These are phyloP conservation scores for Termitomyces sp. DNA, from an alignment of 768 basidiomycete species.

Conservation along the genomic window DNA sequence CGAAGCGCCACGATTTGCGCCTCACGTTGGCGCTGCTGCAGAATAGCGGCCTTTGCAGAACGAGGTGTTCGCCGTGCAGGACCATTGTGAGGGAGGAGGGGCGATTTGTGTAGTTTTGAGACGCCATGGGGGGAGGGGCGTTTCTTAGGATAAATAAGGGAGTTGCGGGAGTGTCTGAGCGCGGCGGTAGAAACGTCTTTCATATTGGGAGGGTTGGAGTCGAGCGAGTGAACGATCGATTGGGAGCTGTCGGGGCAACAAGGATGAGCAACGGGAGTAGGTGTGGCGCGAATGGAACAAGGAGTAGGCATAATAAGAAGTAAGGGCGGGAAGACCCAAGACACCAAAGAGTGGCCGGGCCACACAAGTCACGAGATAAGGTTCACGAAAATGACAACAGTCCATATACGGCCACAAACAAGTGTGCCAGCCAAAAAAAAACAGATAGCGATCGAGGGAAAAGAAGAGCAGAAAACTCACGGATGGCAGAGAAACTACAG, in stretches of 20 bases:
- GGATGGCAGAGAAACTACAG: conserved; percentile 25
- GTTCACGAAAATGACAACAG: conserved; percentile 8
- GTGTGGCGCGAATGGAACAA: conserved; percentile 20
- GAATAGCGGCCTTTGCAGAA: conserved; percentile 54
- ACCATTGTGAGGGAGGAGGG: conserved; percentile 46
- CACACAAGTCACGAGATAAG: conserved; percentile 13
- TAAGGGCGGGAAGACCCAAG: conserved; percentile 2
- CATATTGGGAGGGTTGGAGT: conserved; percentile 55
- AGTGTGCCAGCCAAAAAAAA: background rate
- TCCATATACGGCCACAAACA: conserved; percentile 1
- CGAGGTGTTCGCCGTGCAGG: conserved; percentile 61
- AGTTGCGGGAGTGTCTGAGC: conserved; percentile 58
- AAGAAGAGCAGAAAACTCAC: conserved; percentile 29
- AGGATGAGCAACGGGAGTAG: conserved; percentile 18
- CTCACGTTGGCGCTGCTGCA: conserved; percentile 67
- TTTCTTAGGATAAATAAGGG: conserved; percentile 76
- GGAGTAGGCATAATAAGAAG: conserved; percentile 19
- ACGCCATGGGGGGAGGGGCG: conserved; percentile 82
- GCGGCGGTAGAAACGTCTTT: conserved; percentile 68
- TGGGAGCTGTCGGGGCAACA: conserved; percentile 31
- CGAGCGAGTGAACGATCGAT: conserved; percentile 41
- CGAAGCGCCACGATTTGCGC: conserved; percentile 67
- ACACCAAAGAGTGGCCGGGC: background rate
- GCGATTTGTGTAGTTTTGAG: conserved; percentile 62
- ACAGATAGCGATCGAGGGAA: background rate